These are phyloP conservation scores for Ambispora gerdemannii DNA, from an alignment of 192 early-diverging fungal species.

Conservation along the genomic window DNA sequence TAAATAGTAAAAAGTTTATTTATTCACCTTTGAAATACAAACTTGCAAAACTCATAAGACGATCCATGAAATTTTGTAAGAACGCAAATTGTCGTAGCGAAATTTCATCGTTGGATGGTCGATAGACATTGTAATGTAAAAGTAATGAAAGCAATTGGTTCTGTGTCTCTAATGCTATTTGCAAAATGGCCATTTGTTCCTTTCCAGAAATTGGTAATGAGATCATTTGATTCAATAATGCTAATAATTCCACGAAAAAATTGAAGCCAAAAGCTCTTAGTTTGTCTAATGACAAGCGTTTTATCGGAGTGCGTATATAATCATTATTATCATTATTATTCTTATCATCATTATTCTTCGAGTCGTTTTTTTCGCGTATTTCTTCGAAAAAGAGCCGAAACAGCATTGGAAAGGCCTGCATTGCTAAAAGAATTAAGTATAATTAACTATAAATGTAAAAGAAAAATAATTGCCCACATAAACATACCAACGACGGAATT, in stretches of 20 bases:
- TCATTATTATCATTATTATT: not conserved
- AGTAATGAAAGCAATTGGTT: not conserved
- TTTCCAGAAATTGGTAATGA: not conserved
- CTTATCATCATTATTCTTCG: too few relatives aligned
- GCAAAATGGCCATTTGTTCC: not conserved
- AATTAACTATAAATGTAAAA: not conserved
- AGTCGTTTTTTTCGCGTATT: not conserved
- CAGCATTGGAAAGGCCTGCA: not conserved
- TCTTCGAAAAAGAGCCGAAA: slow-evolving; percentile 3
- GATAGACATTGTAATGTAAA: slow-evolving; percentile 4
- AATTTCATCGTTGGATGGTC: not conserved
- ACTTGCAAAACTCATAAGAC: not conserved
- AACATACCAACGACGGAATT: not conserved
- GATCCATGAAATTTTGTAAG: not conserved
- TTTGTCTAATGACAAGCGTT: not conserved
- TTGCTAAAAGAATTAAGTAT: not conserved
- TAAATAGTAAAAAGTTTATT: not conserved
- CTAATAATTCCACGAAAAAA: not conserved
- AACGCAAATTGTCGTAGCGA: not conserved
- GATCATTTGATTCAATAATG: not conserved
- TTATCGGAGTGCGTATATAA: not conserved
- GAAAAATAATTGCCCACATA: not conserved
- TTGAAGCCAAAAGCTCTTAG: slow-evolving; percentile 9
- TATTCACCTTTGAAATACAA: not conserved
- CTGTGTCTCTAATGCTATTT: not conserved